Evolutionary conservation across 2,329 filamentous ascomycete species (phyloP).

Genomic region (Penicillium sp.): DNA sequence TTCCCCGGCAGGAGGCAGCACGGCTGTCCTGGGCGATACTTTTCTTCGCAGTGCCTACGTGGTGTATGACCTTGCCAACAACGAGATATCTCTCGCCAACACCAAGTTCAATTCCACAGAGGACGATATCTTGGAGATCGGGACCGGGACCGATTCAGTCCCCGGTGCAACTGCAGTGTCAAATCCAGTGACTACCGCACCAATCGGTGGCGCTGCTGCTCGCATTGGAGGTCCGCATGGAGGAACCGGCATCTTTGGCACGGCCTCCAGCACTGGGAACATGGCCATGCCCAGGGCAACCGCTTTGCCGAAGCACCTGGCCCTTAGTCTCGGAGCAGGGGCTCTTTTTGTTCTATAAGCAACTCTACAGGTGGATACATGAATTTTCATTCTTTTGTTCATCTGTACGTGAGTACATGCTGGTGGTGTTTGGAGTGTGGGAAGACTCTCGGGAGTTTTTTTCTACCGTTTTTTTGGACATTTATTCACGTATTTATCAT

Average conservation of each 20-base stretch:
- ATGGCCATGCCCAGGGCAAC: conserved; percentile 15
- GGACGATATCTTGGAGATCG: conserved; percentile 53
- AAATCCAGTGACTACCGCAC: conserved; percentile 49
- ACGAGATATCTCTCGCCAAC: conserved; percentile 59
- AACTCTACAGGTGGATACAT: not conserved
- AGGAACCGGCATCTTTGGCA: conserved; percentile 13
- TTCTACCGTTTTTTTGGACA: not conserved
- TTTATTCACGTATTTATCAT: conserved; percentile 2
- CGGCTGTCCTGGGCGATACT: conserved; percentile 57
- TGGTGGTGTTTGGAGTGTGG: conserved; percentile 12
- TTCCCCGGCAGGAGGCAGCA: conserved; percentile 46
- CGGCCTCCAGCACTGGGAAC: conserved; percentile 17
- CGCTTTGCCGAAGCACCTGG: conserved; percentile 17
- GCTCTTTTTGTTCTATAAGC: conserved; percentile 21
- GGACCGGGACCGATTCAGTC: conserved; percentile 46
- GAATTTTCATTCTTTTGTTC: not conserved
- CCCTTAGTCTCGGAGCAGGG: conserved; percentile 24
- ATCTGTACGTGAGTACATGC: conserved; percentile 7
- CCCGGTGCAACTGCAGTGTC: conserved; percentile 53
- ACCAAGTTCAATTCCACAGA: conserved; percentile 57
- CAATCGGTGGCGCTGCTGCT: conserved; percentile 44
- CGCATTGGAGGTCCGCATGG: conserved; percentile 35
- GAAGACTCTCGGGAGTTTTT: conserved; percentile 7
- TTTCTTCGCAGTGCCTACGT: conserved; percentile 62
- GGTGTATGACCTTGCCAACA: conserved; percentile 59